These are phyloP conservation scores for Aspergillus pseudoviridinutans DNA, from an alignment of 2,329 filamentous ascomycete species.

Conservation along the genomic window DNA sequence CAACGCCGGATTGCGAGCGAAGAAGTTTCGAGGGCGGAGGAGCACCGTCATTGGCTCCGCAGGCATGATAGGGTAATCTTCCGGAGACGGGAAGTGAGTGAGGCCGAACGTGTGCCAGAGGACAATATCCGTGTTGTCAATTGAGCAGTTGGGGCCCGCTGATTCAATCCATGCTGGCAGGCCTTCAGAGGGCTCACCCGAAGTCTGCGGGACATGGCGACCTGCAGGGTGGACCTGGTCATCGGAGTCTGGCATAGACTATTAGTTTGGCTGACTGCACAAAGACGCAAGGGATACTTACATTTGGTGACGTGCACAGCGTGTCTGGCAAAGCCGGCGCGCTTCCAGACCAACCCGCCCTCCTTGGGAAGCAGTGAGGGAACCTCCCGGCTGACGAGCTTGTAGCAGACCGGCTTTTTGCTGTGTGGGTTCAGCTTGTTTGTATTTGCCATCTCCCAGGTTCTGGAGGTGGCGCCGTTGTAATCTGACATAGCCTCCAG, in stretches of 20 bases:
- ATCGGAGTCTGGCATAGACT: slow-evolving; percentile 59
- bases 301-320: slow-evolving; percentile 86
- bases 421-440: slow-evolving; percentile 81
- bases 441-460: slow-evolving; percentile 88
- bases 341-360: slow-evolving; percentile 79
- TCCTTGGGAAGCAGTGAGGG: slow-evolving; percentile 75
- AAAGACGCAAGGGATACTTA: slow-evolving; percentile 44
- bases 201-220: slow-evolving; percentile 83
- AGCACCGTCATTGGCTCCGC: slow-evolving; percentile 79
- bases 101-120: slow-evolving; percentile 93
- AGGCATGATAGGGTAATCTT: slow-evolving; percentile 92
- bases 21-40: slow-evolving; percentile 77
- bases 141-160: slow-evolving; percentile 60
- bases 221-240: slow-evolving; percentile 81
- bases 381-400: slow-evolving; percentile 83
- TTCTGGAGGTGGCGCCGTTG: slow-evolving; percentile 70
- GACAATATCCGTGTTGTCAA: slow-evolving; percentile 81
- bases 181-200: slow-evolving; percentile 69
- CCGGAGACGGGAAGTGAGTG: slow-evolving; percentile 81
- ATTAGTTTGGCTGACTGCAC: slow-evolving; percentile 9
- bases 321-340: slow-evolving; percentile 81
- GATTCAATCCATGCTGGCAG: slow-evolving; percentile 68
- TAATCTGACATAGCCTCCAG: slow-evolving; percentile 72
- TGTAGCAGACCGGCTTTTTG: slow-evolving; percentile 80
- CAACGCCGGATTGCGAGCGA: slow-evolving; percentile 70